Conservation (phyloP, 805 yeast species). For the Sugiyamaella mastotermitis region DNA sequence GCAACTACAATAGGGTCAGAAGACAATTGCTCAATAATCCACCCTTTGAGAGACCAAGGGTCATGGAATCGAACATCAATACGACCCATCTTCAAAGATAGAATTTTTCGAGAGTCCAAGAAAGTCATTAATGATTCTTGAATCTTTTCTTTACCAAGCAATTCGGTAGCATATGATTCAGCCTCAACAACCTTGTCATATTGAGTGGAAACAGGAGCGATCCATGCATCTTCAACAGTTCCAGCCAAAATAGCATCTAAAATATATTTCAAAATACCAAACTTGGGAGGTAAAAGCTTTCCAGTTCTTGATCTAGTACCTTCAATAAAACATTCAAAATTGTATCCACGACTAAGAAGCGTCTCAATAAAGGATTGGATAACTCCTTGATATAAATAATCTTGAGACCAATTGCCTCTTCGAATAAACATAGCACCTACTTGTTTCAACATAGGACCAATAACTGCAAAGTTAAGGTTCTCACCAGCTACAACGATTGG, state of each 20-base stretch:
- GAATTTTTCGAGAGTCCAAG: slow-evolving; percentile 28
- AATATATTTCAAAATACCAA: slow-evolving; percentile 52
- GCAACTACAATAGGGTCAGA: slow-evolving; percentile 6
- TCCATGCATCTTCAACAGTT: slow-evolving; percentile 34
- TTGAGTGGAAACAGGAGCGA: slow-evolving; percentile 53
- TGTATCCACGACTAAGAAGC: slow-evolving; percentile 41
- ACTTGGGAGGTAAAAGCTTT: slow-evolving; percentile 55
- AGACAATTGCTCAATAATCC: slow-evolving; percentile 27
- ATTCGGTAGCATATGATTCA: slow-evolving; percentile 48
- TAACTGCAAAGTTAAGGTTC: slow-evolving; percentile 51
- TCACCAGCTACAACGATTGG: slow-evolving; percentile 65
- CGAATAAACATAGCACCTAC: slow-evolving; percentile 56
- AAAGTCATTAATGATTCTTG: slow-evolving; percentile 43
- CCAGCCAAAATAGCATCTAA: slow-evolving; percentile 43
- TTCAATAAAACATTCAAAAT: slow-evolving; percentile 56
- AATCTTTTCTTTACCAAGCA: slow-evolving; percentile 51
- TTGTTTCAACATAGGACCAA: slow-evolving; percentile 44
- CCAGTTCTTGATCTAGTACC: slow-evolving; percentile 66
- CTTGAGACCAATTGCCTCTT: slow-evolving; percentile 35
- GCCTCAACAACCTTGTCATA: slow-evolving; percentile 56
- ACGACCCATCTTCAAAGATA: slow-evolving; percentile 34
- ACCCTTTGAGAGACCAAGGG: slow-evolving; percentile 35
- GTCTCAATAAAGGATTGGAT: slow-evolving; percentile 43
- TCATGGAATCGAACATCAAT: slow-evolving; percentile 37
- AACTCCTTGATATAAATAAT: slow-evolving; percentile 39